Evolutionary conservation across 495 filamentous ascomycete species (phyloP).

Genomic region (Parmelia sp.): DNA sequence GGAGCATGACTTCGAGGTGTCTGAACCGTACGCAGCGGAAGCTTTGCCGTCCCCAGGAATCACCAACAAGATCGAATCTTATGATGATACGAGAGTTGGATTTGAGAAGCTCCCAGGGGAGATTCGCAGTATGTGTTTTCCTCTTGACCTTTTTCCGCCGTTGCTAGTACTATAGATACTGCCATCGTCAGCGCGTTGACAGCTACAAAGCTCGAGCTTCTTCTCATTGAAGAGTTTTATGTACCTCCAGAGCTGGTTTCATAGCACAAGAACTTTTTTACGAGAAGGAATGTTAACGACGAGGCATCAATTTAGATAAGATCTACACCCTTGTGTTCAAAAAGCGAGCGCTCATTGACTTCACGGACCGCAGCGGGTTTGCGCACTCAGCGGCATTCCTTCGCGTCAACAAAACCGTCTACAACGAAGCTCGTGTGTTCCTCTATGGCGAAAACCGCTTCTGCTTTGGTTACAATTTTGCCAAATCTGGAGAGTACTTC

Average conservation of each 20-base stretch:
- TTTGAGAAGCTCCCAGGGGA: conserved; percentile 35
- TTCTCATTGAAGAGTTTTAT: not conserved
- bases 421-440: conserved; percentile 31
- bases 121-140: conserved; percentile 25
- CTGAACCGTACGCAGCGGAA: not conserved
- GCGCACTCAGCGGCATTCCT: conserved; percentile 31
- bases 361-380: conserved; percentile 27
- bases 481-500: conserved; percentile 8
- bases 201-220: not conserved
- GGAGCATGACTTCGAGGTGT: not conserved
- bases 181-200: not conserved
- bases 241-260: not conserved
- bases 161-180: not conserved
- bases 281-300: not conserved
- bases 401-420: conserved; percentile 30
- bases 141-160: not conserved
- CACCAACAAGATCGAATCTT: conserved; percentile 8
- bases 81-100: conserved; percentile 23
- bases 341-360: conserved; percentile 20
- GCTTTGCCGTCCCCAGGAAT: not conserved
- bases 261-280: no score
- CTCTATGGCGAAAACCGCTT: conserved; percentile 37
- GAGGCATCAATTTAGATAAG: conserved; percentile 16
- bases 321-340: conserved; percentile 33
- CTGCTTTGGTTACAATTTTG: conserved; percentile 25